Percentiles rank a stretch among this genome's conserved stretches.
These are phyloP conservation scores for Pouteria glomerata DNA, from an alignment of 148 eudicot species.

Conservation along the genomic window DNA sequence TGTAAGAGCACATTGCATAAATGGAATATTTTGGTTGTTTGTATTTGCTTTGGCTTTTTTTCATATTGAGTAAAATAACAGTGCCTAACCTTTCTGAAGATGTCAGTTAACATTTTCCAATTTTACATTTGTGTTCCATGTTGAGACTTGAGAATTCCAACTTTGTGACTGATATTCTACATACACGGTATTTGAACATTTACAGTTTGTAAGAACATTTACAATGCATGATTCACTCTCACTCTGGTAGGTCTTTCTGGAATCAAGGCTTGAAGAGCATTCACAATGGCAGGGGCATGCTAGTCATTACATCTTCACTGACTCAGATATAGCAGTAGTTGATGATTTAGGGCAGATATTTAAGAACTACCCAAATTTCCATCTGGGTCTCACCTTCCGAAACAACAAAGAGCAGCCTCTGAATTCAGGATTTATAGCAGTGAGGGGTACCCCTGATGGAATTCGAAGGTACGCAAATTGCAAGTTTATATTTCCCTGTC, in stretches of 20 bases:
- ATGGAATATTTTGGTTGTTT: slow-evolving; percentile 15
- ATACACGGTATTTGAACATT: too few relatives aligned
- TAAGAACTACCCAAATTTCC: slow-evolving; percentile 45
- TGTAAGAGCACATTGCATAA: slow-evolving; percentile 62
- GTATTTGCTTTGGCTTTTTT: background rate
- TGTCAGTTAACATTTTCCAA: background rate
- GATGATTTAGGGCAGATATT: slow-evolving; percentile 73
- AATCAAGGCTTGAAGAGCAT: slow-evolving; percentile 52
- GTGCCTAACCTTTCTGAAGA: background rate
- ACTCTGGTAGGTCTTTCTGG: slow-evolving; percentile 64
- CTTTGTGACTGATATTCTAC: too few relatives aligned
- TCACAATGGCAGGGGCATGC: slow-evolving; percentile 26
- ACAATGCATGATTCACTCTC: too few relatives aligned
- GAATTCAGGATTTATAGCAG: slow-evolving; percentile 93
- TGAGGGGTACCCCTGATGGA: slow-evolving; percentile 78
- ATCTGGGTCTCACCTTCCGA: slow-evolving; percentile 89
- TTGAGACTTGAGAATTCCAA: background rate
- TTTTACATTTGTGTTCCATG: background rate
- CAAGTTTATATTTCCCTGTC: background rate
- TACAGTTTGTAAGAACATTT: too few relatives aligned
- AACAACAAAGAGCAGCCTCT: slow-evolving; percentile 96
- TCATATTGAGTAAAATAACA: background rate
- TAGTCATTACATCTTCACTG: slow-evolving; percentile 79
- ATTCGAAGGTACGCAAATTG: slow-evolving; percentile 48
- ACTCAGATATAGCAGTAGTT: slow-evolving; percentile 86